phyloP scores from a whole-genome alignment of 345 rosid genomes.

The Pseudoturritis turrita region DNA sequence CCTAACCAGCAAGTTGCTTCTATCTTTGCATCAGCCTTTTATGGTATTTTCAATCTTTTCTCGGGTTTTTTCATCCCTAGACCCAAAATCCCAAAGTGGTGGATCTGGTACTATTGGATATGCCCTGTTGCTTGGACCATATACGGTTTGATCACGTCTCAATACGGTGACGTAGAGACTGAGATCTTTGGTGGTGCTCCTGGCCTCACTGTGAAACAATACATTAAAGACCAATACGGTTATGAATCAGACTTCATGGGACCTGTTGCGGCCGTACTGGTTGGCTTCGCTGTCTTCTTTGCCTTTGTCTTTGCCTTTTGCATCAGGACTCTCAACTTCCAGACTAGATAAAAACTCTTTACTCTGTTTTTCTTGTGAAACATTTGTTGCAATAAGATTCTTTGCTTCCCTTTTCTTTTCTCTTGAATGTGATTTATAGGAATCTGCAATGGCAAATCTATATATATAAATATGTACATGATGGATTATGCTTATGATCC shows the following conservation, averaged over 20 bases:
- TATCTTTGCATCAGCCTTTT: constrained; percentile 71
- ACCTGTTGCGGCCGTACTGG: constrained; percentile 53
- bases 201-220: constrained; percentile 35
- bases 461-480: too few relatives aligned
- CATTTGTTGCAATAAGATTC: neutral
- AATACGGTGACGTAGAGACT: constrained; percentile 50
- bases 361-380: neutral
- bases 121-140: constrained; percentile 83
- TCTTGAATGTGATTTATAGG: neutral
- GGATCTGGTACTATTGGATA: constrained; percentile 92
- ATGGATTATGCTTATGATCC: neutral
- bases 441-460: too few relatives aligned
- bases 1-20: constrained; percentile 88
- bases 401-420: neutral
- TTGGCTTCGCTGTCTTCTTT: constrained; percentile 58
- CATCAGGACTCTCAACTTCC: constrained; percentile 77
- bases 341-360: constrained; percentile 29
- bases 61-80: constrained; percentile 84
- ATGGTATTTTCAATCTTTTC: constrained; percentile 70
- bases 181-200: constrained; percentile 34
- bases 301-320: constrained; percentile 75
- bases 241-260: constrained; percentile 74
- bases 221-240: constrained; percentile 53
- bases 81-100: constrained; percentile 84
- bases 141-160: constrained; percentile 58